Conservation (phyloP, 2,329 filamentous ascomycete species). For the Ambrosiella cleistominuta region DNA sequence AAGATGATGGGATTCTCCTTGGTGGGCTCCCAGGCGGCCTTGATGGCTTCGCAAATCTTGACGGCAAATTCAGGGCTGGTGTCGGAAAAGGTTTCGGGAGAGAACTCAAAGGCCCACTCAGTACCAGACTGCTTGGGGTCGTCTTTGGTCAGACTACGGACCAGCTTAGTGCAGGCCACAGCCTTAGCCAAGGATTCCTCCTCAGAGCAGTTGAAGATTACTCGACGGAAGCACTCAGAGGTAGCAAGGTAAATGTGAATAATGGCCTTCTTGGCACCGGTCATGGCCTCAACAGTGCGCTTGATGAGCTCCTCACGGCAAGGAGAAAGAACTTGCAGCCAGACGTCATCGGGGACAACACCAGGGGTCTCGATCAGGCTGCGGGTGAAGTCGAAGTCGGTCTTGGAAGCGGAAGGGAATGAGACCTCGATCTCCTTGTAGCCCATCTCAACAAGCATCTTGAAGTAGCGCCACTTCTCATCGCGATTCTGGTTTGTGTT, state of each 20-base stretch:
- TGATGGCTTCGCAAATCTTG: constrained; percentile 78
- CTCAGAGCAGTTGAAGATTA: constrained; percentile 78
- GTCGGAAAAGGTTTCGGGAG: constrained; percentile 80
- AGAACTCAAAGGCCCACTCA: constrained; percentile 67
- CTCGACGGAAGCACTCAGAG: constrained; percentile 81
- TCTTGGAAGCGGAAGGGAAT: constrained; percentile 86
- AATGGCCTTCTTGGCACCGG: constrained; percentile 81
- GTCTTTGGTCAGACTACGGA: constrained; percentile 77
- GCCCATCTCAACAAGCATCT: constrained; percentile 78
- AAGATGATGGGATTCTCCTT: constrained; percentile 76
- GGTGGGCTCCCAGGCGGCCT: constrained; percentile 76
- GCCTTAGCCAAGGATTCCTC: constrained; percentile 68
- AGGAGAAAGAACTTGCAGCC: constrained; percentile 78
- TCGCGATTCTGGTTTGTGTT: constrained; percentile 52
- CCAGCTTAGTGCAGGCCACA: constrained; percentile 69
- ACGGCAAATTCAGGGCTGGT: constrained; percentile 69
- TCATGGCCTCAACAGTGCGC: constrained; percentile 73
- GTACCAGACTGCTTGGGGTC: constrained; percentile 39
- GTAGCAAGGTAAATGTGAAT: constrained; percentile 93
- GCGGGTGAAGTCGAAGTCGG: constrained; percentile 82
- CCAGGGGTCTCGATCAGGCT: constrained; percentile 72
- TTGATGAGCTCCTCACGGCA: constrained; percentile 83
- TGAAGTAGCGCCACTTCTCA: constrained; percentile 89
- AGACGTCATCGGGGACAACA: constrained; percentile 72
- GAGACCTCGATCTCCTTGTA: constrained; percentile 98